Conservation (phyloP, 768 basidiomycete genomes). For the Suillus luteus region DNA sequence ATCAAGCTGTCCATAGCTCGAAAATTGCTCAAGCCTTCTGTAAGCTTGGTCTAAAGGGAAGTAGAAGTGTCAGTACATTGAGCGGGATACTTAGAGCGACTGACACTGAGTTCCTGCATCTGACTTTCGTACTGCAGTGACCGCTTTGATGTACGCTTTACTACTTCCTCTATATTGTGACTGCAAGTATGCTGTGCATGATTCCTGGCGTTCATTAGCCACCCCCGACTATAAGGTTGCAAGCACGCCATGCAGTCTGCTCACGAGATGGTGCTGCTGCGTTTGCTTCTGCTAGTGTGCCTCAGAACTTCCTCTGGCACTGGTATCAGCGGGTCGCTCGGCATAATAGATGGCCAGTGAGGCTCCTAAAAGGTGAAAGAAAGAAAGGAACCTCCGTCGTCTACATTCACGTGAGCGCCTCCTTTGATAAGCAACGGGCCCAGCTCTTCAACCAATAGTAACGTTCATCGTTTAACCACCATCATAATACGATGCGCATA, state of each 20-base stretch:
- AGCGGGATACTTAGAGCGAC: not conserved
- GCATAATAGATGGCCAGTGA: conserved; percentile 1
- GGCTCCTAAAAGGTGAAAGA: conserved; percentile 6
- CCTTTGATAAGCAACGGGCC: not conserved
- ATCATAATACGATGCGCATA: conserved; percentile 22
- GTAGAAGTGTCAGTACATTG: not conserved
- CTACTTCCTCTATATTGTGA: conserved; percentile 41
- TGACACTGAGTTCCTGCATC: conserved; percentile 65
- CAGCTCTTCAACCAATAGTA: not conserved
- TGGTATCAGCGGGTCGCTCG: conserved; percentile 7
- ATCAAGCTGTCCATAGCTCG: conserved; percentile 70
- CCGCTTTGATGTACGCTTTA: conserved; percentile 49
- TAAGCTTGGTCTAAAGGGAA: conserved; percentile 54
- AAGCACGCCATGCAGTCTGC: conserved; percentile 10
- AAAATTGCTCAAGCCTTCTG: conserved; percentile 74
- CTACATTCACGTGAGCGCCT: not conserved
- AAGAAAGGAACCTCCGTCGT: conserved; percentile 4
- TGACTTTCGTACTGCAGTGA: conserved; percentile 52
- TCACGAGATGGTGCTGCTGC: conserved; percentile 16
- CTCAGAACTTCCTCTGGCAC: conserved; percentile 7
- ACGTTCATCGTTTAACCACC: not conserved
- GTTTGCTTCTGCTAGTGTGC: conserved; percentile 12
- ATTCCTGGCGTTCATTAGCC: conserved; percentile 9
- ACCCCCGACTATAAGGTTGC: conserved; percentile 16
- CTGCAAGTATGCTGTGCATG: conserved; percentile 15